These are phyloP conservation scores for Neonothopanus nambi DNA, from an alignment of 1,284 basidiomycete species.

Conservation along the genomic window DNA sequence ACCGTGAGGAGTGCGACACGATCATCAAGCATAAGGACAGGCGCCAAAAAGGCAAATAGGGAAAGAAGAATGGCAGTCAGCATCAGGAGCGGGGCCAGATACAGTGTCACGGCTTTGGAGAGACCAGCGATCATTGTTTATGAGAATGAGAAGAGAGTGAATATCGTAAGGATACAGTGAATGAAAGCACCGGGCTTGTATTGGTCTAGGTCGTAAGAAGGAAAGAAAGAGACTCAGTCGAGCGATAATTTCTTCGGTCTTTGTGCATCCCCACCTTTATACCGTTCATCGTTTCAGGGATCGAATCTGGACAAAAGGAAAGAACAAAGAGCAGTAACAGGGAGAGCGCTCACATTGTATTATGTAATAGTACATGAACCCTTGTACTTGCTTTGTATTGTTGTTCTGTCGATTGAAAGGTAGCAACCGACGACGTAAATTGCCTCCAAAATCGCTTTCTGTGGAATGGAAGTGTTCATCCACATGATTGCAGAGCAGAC, in stretches of 20 bases:
- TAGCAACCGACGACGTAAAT: no score
- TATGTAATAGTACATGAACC: slow-evolving; percentile 3
- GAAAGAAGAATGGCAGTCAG: slow-evolving; percentile 65
- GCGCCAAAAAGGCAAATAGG: slow-evolving; percentile 66
- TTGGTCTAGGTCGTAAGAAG: slow-evolving; percentile 16
- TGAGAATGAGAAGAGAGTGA: slow-evolving; percentile 15
- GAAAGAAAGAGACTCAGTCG: slow-evolving; percentile 7
- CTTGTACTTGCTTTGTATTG: slow-evolving; percentile 3
- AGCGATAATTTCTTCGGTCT: neutral
- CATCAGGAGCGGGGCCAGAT: slow-evolving; percentile 66
- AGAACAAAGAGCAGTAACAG: slow-evolving; percentile 7
- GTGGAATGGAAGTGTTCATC: no score
- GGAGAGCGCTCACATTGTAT: neutral
- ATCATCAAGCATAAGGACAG: slow-evolving; percentile 56
- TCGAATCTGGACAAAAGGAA: slow-evolving; percentile 8
- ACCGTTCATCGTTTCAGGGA: slow-evolving; percentile 4
- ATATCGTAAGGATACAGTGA: slow-evolving; percentile 15
- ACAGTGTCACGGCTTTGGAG: slow-evolving; percentile 68
- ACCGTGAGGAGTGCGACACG: slow-evolving; percentile 67
- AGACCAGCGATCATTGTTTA: slow-evolving; percentile 61
- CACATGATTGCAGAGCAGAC: no score
- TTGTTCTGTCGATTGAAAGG: no score
- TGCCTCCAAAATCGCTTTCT: no score
- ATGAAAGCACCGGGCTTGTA: slow-evolving; percentile 31
- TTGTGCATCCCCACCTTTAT: slow-evolving; percentile 6